Percentiles rank a stretch among this genome's conserved stretches.
Evolutionary conservation across 495 filamentous ascomycete genomes (phyloP).

Genomic region (Tuber brumale): DNA sequence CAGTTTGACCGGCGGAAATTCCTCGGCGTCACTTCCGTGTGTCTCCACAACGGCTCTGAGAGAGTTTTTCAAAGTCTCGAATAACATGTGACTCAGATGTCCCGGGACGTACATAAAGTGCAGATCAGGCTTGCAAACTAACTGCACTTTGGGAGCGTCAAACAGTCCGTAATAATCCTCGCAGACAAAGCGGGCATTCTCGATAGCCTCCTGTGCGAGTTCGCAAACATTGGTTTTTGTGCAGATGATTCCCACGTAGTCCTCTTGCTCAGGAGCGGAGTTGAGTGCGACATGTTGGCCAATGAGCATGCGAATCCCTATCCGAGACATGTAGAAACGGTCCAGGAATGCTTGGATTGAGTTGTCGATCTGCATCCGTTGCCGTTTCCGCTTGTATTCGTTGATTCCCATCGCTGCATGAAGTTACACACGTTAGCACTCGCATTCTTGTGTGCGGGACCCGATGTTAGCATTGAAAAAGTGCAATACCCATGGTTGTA

Average conservation of each 20-base stretch:
- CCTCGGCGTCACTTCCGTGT: slow-evolving; percentile 87
- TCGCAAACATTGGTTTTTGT: slow-evolving; percentile 97
- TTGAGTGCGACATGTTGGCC: slow-evolving; percentile 96
- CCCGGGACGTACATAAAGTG: slow-evolving; percentile 99
- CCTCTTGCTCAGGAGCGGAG: slow-evolving; percentile 76
- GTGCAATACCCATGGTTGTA: slow-evolving; percentile 56
- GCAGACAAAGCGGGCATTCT: slow-evolving; percentile 96
- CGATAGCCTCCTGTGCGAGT: slow-evolving; percentile 91
- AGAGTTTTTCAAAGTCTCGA: slow-evolving; percentile 97
- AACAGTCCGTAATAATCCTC: slow-evolving; percentile 98
- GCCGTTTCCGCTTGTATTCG: slow-evolving; percentile 92
- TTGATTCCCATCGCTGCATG: slow-evolving; percentile 81
- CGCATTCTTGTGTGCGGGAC: slow-evolving; percentile 7
- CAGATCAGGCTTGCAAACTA: slow-evolving; percentile 85
- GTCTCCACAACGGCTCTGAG: slow-evolving; percentile 93
- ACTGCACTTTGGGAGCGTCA: slow-evolving; percentile 91
- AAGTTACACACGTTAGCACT: slow-evolving; percentile 18
- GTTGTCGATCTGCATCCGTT: slow-evolving; percentile 96
- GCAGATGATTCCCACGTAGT: slow-evolving; percentile 98
- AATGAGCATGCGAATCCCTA: slow-evolving; percentile 97
- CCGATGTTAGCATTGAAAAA: neutral
- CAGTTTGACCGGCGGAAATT: slow-evolving; percentile 93
- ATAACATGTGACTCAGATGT: slow-evolving; percentile 97
- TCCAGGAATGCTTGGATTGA: slow-evolving; percentile 95
- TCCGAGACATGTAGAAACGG: slow-evolving; percentile 99